Percentiles rank a stretch among this genome's conserved stretches.
These are phyloP conservation scores for Fonsecaea multimorphosa DNA, from an alignment of 2,329 filamentous ascomycete genomes.

Conservation along the genomic window DNA sequence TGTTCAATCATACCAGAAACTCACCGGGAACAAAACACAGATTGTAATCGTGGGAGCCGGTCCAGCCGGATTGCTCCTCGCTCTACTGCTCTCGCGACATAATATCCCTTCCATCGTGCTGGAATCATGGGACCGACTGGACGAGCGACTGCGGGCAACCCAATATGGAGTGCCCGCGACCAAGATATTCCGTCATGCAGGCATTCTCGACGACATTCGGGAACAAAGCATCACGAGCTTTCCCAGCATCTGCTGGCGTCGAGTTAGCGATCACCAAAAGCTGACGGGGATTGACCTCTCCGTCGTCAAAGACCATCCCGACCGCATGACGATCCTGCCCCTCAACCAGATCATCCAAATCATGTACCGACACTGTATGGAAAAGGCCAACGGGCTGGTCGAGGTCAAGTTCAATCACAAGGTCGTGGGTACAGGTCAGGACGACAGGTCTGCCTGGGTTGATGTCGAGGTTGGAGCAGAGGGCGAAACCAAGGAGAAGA, in stretches of 20 bases:
- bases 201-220: conserved; percentile 60
- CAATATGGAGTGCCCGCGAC: conserved; percentile 66
- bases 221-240: conserved; percentile 39
- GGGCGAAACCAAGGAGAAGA: conserved; percentile 22
- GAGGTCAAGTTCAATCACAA: conserved; percentile 49
- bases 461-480: conserved; percentile 23
- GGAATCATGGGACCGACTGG: conserved; percentile 24
- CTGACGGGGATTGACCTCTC: conserved; percentile 24
- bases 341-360: conserved; percentile 27
- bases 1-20: background rate
- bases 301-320: conserved; percentile 27
- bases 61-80: conserved; percentile 43
- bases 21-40: conserved; percentile 1
- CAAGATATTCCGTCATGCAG: conserved; percentile 63
- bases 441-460: conserved; percentile 23
- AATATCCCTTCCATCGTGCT: conserved; percentile 21
- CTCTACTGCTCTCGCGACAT: conserved; percentile 38
- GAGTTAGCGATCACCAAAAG: conserved; percentile 21
- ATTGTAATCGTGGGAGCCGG: conserved; percentile 43
- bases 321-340: conserved; percentile 30
- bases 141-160: conserved; percentile 56
- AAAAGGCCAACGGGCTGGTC: conserved; percentile 30
- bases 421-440: conserved; percentile 23
- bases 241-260: conserved; percentile 28
- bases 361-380: conserved; percentile 28